Evolutionary conservation across 179 eudicot species (phyloP).

Genomic region (Monotropa hypopitys): DNA sequence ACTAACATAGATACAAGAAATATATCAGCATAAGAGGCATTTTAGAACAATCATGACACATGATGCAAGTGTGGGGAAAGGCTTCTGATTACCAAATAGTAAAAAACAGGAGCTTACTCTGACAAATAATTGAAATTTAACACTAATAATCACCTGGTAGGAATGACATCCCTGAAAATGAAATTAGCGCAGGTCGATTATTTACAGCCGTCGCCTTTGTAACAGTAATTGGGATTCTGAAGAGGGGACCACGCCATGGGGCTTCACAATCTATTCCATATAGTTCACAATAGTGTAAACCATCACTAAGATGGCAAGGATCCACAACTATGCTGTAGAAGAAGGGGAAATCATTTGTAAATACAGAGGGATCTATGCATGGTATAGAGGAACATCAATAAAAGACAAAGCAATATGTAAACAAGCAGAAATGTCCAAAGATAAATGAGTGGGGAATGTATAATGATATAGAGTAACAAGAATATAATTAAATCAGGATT

Average conservation of each 20-base stretch:
- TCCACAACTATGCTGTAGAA: constrained; percentile 75
- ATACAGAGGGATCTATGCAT: not conserved
- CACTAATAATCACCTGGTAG: constrained; percentile 47
- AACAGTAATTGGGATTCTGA: constrained; percentile 79
- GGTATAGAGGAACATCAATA: not conserved
- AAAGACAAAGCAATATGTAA: not conserved
- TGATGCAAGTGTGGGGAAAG: not conserved
- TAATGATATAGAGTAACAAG: not conserved
- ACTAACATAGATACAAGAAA: not conserved
- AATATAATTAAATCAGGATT: not conserved
- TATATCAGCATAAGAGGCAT: not conserved
- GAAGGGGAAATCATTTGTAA: not conserved
- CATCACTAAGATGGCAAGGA: constrained; percentile 68
- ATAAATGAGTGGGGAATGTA: not conserved
- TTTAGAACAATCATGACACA: not conserved
- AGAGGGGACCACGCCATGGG: constrained; percentile 96
- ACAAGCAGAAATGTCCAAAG: not conserved
- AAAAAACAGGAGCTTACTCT: not conserved
- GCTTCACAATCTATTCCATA: constrained; percentile 76
- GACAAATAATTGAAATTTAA: not conserved
- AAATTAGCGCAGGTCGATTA: constrained; percentile 49
- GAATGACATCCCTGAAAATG: constrained; percentile 61
- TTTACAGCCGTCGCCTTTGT: constrained; percentile 63
- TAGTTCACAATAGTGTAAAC: constrained; percentile 76
- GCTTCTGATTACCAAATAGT: not conserved